phyloP scores from a whole-genome alignment of 106 monocot species.

The Hemerocallis citrina region DNA sequence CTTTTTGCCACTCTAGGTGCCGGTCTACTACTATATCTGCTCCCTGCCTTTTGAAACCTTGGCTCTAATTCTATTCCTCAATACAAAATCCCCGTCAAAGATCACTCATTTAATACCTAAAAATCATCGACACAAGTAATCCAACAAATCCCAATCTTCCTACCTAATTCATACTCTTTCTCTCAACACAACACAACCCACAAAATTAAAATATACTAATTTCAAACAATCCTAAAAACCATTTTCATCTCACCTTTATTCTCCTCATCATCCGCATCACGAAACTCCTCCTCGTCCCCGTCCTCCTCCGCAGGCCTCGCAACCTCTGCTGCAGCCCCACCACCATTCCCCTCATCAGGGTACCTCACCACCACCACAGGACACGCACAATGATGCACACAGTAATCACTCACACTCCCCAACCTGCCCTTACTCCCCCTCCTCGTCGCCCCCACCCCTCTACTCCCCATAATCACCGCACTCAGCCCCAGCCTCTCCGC shows the following conservation, averaged over 20 bases:
- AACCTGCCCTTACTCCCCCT: constrained; percentile 47
- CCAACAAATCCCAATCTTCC: not conserved
- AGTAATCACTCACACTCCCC: constrained; percentile 73
- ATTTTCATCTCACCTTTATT: constrained; percentile 9
- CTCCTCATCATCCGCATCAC: constrained; percentile 13
- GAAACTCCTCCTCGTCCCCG: constrained; percentile 14
- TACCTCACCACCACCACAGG: constrained; percentile 70
- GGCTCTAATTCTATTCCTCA: too few species aligned
- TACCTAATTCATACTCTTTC: not conserved
- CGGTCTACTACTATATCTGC: too few species aligned
- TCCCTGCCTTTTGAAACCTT: too few species aligned
- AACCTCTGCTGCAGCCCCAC: not conserved
- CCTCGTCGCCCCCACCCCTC: constrained; percentile 56
- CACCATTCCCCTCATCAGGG: constrained; percentile 36
- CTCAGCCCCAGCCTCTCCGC: constrained; percentile 58
- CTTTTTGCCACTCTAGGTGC: too few species aligned
- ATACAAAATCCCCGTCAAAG: not conserved
- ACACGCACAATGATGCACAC: constrained; percentile 69
- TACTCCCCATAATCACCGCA: constrained; percentile 70
- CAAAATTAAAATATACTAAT: too few species aligned
- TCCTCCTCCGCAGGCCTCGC: not conserved
- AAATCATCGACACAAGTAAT: not conserved
- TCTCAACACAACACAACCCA: too few species aligned
- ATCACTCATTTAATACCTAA: not conserved
- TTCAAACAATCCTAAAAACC: not conserved